Conservation (phyloP, 2,329 filamentous ascomycete species). For the Aspergillus ochraceus region DNA sequence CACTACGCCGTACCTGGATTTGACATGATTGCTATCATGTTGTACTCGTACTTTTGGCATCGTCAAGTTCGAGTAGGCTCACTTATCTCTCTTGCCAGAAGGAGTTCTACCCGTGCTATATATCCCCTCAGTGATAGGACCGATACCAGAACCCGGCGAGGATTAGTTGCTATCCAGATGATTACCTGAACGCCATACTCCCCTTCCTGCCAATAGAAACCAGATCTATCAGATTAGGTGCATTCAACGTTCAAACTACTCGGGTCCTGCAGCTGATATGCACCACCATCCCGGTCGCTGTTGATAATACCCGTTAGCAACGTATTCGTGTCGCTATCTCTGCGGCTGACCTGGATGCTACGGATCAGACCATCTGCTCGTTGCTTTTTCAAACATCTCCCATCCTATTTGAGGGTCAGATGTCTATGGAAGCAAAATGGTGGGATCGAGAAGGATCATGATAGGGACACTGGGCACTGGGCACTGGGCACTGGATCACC, state of each 20-base stretch:
- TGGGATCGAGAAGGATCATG: background rate
- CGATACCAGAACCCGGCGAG: background rate
- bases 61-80: too few relatives aligned
- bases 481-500: constrained; percentile 13
- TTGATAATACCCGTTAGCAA: constrained; percentile 31
- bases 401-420: background rate
- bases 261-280: constrained; percentile 31
- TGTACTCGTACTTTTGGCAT: too few relatives aligned
- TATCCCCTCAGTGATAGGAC: background rate
- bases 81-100: background rate
- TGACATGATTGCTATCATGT: too few relatives aligned
- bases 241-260: constrained; percentile 16
- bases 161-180: background rate
- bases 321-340: constrained; percentile 20
- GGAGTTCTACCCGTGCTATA: background rate
- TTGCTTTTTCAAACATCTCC: constrained; percentile 1
- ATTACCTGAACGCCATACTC: background rate
- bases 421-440: background rate
- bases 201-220: constrained; percentile 12
- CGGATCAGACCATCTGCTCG: constrained; percentile 3
- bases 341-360: background rate
- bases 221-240: constrained; percentile 11
- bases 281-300: constrained; percentile 12
- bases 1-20: background rate
- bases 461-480: too few relatives aligned